phyloP scores from a whole-genome alignment of 345 rosid genomes.

The Balakata baccata region DNA sequence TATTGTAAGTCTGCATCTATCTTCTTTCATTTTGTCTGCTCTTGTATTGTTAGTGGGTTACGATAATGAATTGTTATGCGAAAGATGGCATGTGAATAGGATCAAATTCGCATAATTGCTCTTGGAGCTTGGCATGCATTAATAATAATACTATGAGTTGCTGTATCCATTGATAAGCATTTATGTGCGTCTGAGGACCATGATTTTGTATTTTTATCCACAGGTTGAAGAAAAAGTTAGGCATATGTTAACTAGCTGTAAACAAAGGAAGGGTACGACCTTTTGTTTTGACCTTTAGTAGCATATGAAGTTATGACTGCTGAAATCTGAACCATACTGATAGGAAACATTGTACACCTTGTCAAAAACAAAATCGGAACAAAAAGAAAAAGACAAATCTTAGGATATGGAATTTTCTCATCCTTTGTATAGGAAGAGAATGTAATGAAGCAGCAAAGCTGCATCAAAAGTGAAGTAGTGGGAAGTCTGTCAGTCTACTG shows the following conservation, averaged over 20 bases:
- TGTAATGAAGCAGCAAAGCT: neutral
- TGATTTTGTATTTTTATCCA: neutral
- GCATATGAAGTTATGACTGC: neutral
- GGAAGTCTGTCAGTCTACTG: neutral
- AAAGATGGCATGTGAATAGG: too few relatives aligned
- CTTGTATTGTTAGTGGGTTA: neutral
- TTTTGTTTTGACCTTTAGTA: neutral
- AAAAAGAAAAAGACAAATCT: neutral
- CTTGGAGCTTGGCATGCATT: too few relatives aligned
- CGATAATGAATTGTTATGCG: neutral
- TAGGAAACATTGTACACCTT: neutral
- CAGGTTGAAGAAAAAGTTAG: too few relatives aligned
- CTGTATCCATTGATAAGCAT: too few relatives aligned
- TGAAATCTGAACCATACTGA: neutral
- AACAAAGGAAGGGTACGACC: neutral
- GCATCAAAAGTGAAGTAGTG: neutral
- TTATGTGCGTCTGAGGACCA: neutral
- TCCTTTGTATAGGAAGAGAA: neutral
- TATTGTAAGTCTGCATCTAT: conserved; percentile 53
- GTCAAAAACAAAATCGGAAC: neutral
- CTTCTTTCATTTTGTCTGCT: neutral
- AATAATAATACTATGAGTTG: too few relatives aligned
- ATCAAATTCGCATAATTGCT: too few relatives aligned
- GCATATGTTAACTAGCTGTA: neutral
- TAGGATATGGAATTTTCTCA: neutral